Evolutionary conservation across 2,329 filamentous ascomycete species (phyloP), one percentile per base, ranked within the genome.

Genomic region (Shiraia bambusicola): DNA sequence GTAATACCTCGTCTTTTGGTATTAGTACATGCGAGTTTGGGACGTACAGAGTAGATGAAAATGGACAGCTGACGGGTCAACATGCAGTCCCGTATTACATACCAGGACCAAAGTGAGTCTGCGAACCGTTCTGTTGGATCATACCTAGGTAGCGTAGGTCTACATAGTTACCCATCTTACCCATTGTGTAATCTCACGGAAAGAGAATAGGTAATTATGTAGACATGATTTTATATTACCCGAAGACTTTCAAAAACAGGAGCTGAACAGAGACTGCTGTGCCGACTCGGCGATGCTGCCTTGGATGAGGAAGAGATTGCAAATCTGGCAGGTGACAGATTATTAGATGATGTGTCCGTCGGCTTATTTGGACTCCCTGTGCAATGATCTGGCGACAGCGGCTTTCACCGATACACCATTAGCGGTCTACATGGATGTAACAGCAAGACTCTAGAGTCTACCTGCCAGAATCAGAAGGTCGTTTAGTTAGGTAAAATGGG

Each of bases 51-150:
- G 46, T 42, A 51, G 28, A 52, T 49, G 41, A 52, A 45, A 37
- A 46, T 36, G 34, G 41, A 45, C 45, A 60, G 55, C 58, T 65
- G 59, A 65, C 56, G 49, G 38, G 50, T 65, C 40, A 61, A 56
- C 56, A 54, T 28, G 56, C 49, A 44, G 56, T 22, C 8, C 19
- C 4, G 19, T 64, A 55, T 46, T 49, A 62, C n/a, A n/a, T n/a
- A n/a, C 60, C 45, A 47, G 40, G 51, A 37, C 40, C 48, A 54
- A 43, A 47, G 37, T 34, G 37, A 50, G 50, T 48, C 40, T 34
- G 43, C 37, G 30, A 49, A 52, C 47, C 37, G 37, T 9, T 25
- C 15, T 16, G 37, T 45, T 30, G 52, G 49, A 32, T 42, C 34
- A 28, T 16, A 10, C 28, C 8, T 13, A 31, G 12, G n/a, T 31